Conservation (phyloP, 2,329 filamentous ascomycete genomes). For the Colletotrichum theobromicola region DNA sequence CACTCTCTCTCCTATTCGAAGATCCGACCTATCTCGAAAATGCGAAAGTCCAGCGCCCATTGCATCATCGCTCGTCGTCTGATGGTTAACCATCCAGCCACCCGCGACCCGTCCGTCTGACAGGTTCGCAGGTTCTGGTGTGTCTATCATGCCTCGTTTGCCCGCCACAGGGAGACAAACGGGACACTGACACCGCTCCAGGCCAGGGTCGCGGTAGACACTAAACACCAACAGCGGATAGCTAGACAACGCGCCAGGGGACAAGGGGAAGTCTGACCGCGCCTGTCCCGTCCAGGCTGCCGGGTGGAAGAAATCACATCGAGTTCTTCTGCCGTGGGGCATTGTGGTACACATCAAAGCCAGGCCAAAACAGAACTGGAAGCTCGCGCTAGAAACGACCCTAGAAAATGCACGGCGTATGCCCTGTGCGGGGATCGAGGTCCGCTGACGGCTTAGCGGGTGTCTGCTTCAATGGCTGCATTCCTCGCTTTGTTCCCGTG, state of each 20-base stretch:
- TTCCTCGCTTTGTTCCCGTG: conserved; percentile 16
- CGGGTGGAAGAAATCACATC: neutral
- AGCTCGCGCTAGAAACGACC: conserved; percentile 11
- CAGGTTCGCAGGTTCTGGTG: neutral
- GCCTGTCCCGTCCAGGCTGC: neutral
- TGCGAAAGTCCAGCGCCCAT: neutral
- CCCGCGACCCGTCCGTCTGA: neutral
- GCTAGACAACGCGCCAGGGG: conserved; percentile 1
- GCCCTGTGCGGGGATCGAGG: conserved; percentile 16
- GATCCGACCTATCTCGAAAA: neutral
- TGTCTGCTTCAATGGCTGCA: neutral
- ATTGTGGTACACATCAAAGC: neutral
- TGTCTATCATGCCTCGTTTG: neutral
- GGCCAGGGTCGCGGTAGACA: neutral
- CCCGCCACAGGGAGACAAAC: neutral
- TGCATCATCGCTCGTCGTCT: neutral
- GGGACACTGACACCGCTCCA: neutral
- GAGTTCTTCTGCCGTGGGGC: neutral
- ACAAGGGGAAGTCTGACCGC: neutral
- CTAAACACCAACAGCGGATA: conserved; percentile 9
- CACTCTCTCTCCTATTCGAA: neutral
- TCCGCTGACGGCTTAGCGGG: conserved; percentile 12
- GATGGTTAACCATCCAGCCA: neutral
- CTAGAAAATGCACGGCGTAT: conserved; percentile 16
- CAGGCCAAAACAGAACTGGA: conserved; percentile 6